Conservation (phyloP, 2,329 filamentous ascomycete species). For the Scedosporium dehoogii region DNA sequence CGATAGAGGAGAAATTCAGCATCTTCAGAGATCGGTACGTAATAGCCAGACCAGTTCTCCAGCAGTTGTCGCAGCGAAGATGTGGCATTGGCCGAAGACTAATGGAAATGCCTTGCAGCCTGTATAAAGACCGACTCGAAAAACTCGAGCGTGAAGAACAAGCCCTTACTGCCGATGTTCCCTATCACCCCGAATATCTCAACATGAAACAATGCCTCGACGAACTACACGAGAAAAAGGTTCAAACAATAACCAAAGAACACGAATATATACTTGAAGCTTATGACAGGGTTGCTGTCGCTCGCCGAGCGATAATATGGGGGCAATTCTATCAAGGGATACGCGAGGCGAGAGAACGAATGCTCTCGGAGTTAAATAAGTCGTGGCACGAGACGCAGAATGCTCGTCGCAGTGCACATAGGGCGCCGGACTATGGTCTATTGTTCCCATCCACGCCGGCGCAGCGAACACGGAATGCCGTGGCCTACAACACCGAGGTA, state of each 20-base stretch:
- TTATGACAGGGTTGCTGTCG: constrained; percentile 64
- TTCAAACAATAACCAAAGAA: constrained; percentile 65
- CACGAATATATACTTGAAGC: constrained; percentile 65
- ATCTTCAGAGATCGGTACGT: constrained; percentile 69
- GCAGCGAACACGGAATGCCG: constrained; percentile 73
- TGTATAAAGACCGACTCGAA: constrained; percentile 81
- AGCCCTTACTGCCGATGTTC: constrained; percentile 46
- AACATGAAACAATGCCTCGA: constrained; percentile 84
- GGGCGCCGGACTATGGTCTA: constrained; percentile 71
- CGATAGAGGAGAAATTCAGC: constrained; percentile 82
- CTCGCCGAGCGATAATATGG: constrained; percentile 76
- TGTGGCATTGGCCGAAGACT: neutral
- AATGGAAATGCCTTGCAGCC: constrained; percentile 34
- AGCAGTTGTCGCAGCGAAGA: neutral
- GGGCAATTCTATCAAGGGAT: constrained; percentile 84
- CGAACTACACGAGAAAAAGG: constrained; percentile 69
- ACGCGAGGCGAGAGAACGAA: constrained; percentile 70
- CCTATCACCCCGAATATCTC: constrained; percentile 85
- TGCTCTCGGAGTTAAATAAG: constrained; percentile 71
- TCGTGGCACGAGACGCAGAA: constrained; percentile 91
- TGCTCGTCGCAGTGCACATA: constrained; percentile 72
- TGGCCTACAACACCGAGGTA: constrained; percentile 91
- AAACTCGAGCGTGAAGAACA: constrained; percentile 64
- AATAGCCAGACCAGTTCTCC: neutral
- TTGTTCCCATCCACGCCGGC: constrained; percentile 68